phyloP scores from a whole-genome alignment of 2,329 filamentous ascomycete species.

The Xylaria sp. region DNA sequence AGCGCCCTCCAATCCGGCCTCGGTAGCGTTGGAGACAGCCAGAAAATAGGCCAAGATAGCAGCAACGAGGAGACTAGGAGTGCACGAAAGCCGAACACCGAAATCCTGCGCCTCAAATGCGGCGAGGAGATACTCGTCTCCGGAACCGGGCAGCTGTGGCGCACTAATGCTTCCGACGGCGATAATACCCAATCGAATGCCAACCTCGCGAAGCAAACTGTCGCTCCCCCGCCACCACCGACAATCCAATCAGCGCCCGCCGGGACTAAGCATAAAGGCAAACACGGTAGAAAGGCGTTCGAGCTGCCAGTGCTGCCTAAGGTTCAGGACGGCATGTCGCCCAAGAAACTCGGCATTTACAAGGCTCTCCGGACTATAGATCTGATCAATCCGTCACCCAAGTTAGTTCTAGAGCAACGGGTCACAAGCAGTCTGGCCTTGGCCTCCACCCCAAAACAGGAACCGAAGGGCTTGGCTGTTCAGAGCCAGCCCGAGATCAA shows the following conservation, averaged over 20 bases:
- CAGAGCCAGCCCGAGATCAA: constrained; percentile 1
- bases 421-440: not conserved
- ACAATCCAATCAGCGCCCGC: constrained; percentile 1
- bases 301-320: constrained; percentile 25
- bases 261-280: constrained; percentile 14
- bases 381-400: constrained; percentile 40
- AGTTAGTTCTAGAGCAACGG: constrained; percentile 32
- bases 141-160: constrained; percentile 53
- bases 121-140: constrained; percentile 59
- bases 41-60: constrained; percentile 28
- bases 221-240: not conserved
- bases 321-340: constrained; percentile 35
- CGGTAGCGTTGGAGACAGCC: constrained; percentile 6
- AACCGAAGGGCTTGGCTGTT: not conserved
- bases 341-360: constrained; percentile 31
- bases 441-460: not conserved
- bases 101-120: constrained; percentile 55
- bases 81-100: constrained; percentile 48
- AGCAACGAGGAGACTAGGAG: constrained; percentile 10
- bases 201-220: not conserved
- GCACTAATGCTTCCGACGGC: constrained; percentile 8
- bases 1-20: constrained; percentile 41
- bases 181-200: constrained; percentile 3
- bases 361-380: constrained; percentile 35
- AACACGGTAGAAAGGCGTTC: constrained; percentile 9